Conservation (phyloP, 2,329 filamentous ascomycete species). For the Penicillium verrucosum region DNA sequence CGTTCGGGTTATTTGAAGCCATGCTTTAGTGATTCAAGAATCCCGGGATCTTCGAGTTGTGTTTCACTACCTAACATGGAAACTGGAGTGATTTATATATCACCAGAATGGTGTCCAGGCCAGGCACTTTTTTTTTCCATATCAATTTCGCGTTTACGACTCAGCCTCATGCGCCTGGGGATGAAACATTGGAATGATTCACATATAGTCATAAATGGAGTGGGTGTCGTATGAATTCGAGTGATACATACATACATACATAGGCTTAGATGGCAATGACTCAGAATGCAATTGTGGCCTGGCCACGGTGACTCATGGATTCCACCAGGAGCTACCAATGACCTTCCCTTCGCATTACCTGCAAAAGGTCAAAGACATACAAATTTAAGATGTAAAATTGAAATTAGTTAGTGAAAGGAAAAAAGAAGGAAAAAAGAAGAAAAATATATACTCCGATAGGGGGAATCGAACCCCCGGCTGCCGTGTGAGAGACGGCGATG, state of each 20-base stretch:
- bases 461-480: slow-evolving; percentile 32
- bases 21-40: neutral
- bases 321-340: neutral
- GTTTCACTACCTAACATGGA: neutral
- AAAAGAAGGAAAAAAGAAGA: no score
- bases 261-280: neutral
- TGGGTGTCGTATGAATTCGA: neutral
- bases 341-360: neutral
- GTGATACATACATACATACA: neutral
- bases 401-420: no score
- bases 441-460: slow-evolving; percentile 20
- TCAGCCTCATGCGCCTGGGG: neutral
- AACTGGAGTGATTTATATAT: neutral
- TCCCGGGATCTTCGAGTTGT: no score
- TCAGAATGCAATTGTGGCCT: neutral
- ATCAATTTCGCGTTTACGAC: neutral
- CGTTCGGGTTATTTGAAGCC: neutral
- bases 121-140: neutral
- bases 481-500: slow-evolving; percentile 31
- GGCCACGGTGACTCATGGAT: neutral
- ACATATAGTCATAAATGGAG: neutral
- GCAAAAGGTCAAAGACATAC: neutral
- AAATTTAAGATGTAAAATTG: neutral
- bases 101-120: neutral
- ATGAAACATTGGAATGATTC: neutral